A percentile compares a stretch with the other conserved stretches of the same genome.
Evolutionary conservation across 164 flowering plant species (phyloP).

Genomic region (Platanus orientalis): DNA sequence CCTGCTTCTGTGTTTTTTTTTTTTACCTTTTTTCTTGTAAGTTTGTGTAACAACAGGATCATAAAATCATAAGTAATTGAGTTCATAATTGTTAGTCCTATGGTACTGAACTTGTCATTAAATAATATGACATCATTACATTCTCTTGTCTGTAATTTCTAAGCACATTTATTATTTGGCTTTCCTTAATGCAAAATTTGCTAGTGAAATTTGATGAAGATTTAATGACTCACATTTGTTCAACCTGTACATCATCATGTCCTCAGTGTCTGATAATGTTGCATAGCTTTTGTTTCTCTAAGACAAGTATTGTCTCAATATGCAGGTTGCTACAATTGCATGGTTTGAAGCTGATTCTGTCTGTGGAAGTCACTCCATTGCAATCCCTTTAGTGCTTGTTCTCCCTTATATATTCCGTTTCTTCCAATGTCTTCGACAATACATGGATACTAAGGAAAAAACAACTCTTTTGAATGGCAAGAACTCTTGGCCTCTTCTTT

Average conservation of each 20-base stretch:
- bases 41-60: too few species aligned
- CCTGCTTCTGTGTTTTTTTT: too few species aligned
- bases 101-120: too few species aligned
- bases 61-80: too few species aligned
- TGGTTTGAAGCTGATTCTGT: conserved; percentile 99
- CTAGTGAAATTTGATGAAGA: not conserved
- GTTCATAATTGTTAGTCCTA: too few species aligned
- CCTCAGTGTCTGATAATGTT: not conserved
- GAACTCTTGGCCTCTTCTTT: not conserved
- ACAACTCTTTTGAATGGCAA: conserved; percentile 78
- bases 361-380: conserved; percentile 93
- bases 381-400: conserved; percentile 87
- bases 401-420: conserved; percentile 81
- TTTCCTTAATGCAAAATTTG: too few species aligned
- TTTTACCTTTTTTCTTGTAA: too few species aligned
- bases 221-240: not conserved
- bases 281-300: conserved; percentile 1
- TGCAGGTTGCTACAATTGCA: conserved; percentile 95
- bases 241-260: not conserved
- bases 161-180: too few species aligned
- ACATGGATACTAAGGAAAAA: conserved; percentile 84
- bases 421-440: conserved; percentile 92
- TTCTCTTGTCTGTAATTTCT: too few species aligned
- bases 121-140: too few species aligned
- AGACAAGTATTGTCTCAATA: not conserved